Evolutionary conservation across 768 basidiomycete species (phyloP).

Genomic region (Pleurotus djamor): DNA sequence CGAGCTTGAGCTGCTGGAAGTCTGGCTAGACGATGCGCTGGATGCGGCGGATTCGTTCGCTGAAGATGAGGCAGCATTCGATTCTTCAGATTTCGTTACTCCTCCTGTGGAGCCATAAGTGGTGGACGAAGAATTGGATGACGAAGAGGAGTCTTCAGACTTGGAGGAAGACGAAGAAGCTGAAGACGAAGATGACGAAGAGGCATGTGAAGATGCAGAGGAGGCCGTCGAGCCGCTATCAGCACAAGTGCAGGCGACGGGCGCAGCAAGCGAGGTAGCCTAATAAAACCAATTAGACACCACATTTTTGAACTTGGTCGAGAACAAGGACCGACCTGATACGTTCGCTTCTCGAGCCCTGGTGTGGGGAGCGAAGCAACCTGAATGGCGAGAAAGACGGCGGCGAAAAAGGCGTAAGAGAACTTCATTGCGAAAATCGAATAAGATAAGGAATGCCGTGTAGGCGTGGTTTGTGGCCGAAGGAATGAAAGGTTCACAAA

Average conservation of each 20-base stretch:
- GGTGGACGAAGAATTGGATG: background rate
- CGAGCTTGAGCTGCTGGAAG: background rate
- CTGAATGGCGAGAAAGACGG: background rate
- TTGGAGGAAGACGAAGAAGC: background rate
- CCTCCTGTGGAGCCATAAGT: background rate
- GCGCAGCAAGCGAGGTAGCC: background rate
- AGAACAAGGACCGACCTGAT: background rate
- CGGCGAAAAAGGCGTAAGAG: background rate
- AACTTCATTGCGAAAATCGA: conserved; percentile 1
- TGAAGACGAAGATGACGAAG: background rate
- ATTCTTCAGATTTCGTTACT: background rate
- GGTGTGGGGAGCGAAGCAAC: conserved; percentile 1
- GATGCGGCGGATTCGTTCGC: background rate
- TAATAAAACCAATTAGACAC: background rate
- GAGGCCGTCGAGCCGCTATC: background rate
- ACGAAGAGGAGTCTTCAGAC: background rate
- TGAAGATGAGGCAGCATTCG: background rate
- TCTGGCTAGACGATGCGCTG: background rate
- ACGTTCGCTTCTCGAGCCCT: conserved; percentile 3
- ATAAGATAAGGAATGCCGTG: background rate
- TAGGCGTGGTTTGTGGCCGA: background rate
- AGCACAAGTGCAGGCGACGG: background rate
- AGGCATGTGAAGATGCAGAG: background rate
- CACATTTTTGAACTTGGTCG: background rate
- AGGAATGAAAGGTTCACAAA: background rate